phyloP scores from a whole-genome alignment of 2,329 filamentous ascomycete genomes.

The Tricladium varicosporioides region DNA sequence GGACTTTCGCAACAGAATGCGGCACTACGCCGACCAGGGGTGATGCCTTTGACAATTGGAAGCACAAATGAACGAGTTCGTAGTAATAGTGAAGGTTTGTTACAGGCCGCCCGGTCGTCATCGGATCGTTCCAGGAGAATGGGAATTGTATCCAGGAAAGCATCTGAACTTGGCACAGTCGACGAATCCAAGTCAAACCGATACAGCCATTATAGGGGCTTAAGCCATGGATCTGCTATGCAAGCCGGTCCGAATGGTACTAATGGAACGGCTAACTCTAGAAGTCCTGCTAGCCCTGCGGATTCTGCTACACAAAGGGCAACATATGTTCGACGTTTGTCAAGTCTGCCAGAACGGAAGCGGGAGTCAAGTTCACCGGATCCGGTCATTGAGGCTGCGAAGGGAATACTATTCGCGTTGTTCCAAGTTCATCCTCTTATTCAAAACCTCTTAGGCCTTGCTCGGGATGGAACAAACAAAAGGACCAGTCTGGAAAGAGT shows the following conservation, averaged over 20 bases:
- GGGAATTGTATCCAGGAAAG: slow-evolving; percentile 60
- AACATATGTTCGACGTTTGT: slow-evolving; percentile 62
- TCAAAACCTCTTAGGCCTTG: slow-evolving; percentile 61
- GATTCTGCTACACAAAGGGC: slow-evolving; percentile 55
- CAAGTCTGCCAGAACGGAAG: slow-evolving; percentile 59
- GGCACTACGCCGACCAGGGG: slow-evolving; percentile 64
- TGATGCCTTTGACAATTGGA: slow-evolving; percentile 68
- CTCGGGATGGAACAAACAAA: slow-evolving; percentile 58
- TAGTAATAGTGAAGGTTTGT: slow-evolving; percentile 62
- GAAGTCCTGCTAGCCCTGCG: slow-evolving; percentile 58
- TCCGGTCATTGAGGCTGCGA: slow-evolving; percentile 62
- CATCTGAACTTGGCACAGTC: slow-evolving; percentile 59
- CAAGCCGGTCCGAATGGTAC: slow-evolving; percentile 39
- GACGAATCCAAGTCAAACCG: slow-evolving; percentile 62
- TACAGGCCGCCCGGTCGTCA: slow-evolving; percentile 46
- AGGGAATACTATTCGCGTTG: slow-evolving; percentile 64
- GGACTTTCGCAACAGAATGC: slow-evolving; percentile 66
- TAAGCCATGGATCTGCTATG: slow-evolving; percentile 69
- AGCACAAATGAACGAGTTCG: slow-evolving; percentile 66
- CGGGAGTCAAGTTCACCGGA: slow-evolving; percentile 61
- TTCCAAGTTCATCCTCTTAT: slow-evolving; percentile 69
- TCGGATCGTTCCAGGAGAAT: slow-evolving; percentile 59
- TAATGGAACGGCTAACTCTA: slow-evolving; percentile 26
- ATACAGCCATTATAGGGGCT: slow-evolving; percentile 64
- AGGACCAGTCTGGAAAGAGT: slow-evolving; percentile 64